Evolutionary conservation across 495 filamentous ascomycete genomes (phyloP).

Genomic region (Amniculicola lignicola): DNA sequence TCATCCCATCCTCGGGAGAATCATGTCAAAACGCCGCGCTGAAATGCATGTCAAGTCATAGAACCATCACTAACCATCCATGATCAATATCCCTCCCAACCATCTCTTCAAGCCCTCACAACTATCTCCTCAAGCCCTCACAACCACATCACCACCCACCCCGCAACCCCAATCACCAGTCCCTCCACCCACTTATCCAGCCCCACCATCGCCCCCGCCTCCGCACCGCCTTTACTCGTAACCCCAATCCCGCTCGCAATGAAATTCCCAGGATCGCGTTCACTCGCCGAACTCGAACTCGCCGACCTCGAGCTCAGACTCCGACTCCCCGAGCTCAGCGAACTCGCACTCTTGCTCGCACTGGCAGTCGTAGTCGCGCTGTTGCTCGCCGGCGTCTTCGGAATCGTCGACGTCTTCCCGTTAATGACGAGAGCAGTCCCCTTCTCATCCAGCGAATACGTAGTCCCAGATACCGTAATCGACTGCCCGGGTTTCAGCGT

Average conservation of each 20-base stretch:
- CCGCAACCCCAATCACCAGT: constrained; percentile 20
- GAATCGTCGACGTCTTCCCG: constrained; percentile 29
- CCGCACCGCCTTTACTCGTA: constrained; percentile 10
- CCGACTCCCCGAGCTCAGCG: too few species aligned
- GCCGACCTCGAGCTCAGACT: constrained; percentile 1
- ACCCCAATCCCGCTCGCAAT: constrained; percentile 26
- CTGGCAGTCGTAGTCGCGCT: constrained; percentile 20
- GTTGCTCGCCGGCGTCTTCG: constrained; percentile 17
- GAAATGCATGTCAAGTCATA: not conserved
- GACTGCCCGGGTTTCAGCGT: constrained; percentile 40
- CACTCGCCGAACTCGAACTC: constrained; percentile 1
- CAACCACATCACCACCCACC: constrained; percentile 24
- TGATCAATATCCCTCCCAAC: too few species aligned
- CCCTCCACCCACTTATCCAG: constrained; percentile 24
- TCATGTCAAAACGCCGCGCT: constrained; percentile 17
- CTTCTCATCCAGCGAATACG: constrained; percentile 32
- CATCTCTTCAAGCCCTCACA: constrained; percentile 2
- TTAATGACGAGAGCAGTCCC: constrained; percentile 38
- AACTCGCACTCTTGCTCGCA: constrained; percentile 9
- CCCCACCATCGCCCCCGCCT: not conserved
- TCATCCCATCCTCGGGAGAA: not conserved
- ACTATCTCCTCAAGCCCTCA: too few species aligned
- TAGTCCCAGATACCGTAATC: constrained; percentile 38
- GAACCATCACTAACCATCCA: too few species aligned
- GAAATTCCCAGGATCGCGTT: constrained; percentile 13